Conservation (phyloP, 2,329 filamentous ascomycete genomes). For the Penicillium decumbens region DNA sequence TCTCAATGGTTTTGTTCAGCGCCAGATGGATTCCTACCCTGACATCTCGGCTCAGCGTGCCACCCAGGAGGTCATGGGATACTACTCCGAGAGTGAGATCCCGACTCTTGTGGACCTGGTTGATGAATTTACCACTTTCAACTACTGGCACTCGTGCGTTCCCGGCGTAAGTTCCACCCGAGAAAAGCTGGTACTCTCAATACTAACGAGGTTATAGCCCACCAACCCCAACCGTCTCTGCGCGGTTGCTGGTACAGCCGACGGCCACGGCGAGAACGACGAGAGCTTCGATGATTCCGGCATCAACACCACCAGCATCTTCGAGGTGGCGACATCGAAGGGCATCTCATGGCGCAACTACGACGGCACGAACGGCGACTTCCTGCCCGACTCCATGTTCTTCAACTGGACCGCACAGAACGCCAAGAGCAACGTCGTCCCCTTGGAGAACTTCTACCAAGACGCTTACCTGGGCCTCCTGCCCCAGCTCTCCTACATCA, state of each 20-base stretch:
- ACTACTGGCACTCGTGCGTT: slow-evolving; percentile 43
- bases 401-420: slow-evolving; percentile 30
- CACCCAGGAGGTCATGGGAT: slow-evolving; percentile 40
- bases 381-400: slow-evolving; percentile 27
- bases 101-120: slow-evolving; percentile 38
- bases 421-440: slow-evolving; percentile 24
- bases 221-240: slow-evolving; percentile 43
- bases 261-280: slow-evolving; percentile 29
- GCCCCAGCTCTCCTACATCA: slow-evolving; percentile 32
- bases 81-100: slow-evolving; percentile 40
- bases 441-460: slow-evolving; percentile 32
- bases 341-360: slow-evolving; percentile 32
- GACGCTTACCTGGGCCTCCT: slow-evolving; percentile 30
- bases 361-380: slow-evolving; percentile 29
- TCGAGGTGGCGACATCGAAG: slow-evolving; percentile 31
- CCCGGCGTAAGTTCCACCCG: slow-evolving; percentile 34
- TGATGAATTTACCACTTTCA: slow-evolving; percentile 41
- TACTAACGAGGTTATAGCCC: slow-evolving; percentile 27
- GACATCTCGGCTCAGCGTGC: slow-evolving; percentile 26
- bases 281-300: slow-evolving; percentile 26
- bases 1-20: slow-evolving; percentile 37
- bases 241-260: slow-evolving; percentile 24
- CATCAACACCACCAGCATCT: slow-evolving; percentile 35
- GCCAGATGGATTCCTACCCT: slow-evolving; percentile 33
- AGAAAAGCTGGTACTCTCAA: neutral